Base-by-base conservation (phyloP, 768 basidiomycete species). In the Naganishia friedmannii region DNA sequence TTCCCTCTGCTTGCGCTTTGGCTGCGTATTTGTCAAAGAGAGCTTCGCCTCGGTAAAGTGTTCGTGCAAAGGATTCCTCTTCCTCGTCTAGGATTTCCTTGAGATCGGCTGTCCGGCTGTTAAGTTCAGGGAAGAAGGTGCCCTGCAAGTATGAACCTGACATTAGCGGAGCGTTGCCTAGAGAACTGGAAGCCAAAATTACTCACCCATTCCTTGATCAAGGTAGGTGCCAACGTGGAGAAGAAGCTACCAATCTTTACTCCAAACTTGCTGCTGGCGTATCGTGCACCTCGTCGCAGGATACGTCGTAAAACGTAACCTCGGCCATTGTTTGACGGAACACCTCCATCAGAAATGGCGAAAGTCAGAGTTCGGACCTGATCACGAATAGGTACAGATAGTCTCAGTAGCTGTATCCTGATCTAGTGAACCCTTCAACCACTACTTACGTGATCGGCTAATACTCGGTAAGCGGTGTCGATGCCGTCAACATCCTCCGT, bases 271-370 rank as follows among this genome's bases (percentile, higher is more conserved):
- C 93, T 97, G 73, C 91, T 88, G 4, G 92, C 94, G 77, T 92
- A 98, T 45, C 96, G 86, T n/a, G 92, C 91, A 10, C 96, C 96
- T 79, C 96, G 85, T 67, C 96, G 85, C 54, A 99, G 84, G 66
- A 99, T 95, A 23, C 96, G 88, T 57, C 96, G 85, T 7, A 99
- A 86, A n/a, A 99, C 96, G 73, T 99, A 99, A 1, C 96, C 96
- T 67, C 96, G 86, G 10, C 96, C 96, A 60, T 95, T 89, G 77
- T 97, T 98, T 77, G 91, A 92, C 3, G 96, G 96, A 13, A 96
- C 87, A 65, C 96, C 96, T 42, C 96, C 96, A 75, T 99, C 96
- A 73, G 92, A 92, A 73, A 99, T 84, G 19, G 96, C 95, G 77
- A 99, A 92, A 0, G 93, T 93, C 74, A 99, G 84, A 8, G 96